A percentile compares a stretch with the other conserved stretches of the same genome.
Evolutionary conservation across 176 grass and related monocot genomes (phyloP).

Genomic region (Oryza glaberrima): DNA sequence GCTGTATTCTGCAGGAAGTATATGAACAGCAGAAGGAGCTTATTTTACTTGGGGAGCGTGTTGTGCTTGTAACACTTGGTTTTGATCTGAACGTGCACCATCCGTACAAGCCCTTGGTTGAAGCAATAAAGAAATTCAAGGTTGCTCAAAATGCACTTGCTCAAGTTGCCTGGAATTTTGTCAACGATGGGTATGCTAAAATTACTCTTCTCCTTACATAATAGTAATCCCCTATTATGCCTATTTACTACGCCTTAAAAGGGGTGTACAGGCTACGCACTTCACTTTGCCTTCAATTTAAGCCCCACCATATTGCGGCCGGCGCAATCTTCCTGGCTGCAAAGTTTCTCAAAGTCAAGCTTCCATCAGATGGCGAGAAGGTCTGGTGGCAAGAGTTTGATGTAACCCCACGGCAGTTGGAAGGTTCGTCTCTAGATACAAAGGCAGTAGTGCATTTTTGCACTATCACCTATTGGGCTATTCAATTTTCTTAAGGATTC

Average conservation of each 20-base stretch:
- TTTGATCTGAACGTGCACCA: conserved; percentile 91
- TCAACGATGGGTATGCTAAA: conserved; percentile 97
- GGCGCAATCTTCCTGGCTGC: conserved; percentile 96
- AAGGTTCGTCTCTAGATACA: conserved; percentile 76
- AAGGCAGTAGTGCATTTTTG: conserved; percentile 25
- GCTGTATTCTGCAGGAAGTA: conserved; percentile 71
- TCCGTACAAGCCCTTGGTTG: conserved; percentile 87
- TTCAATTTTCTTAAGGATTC: conserved; percentile 16
- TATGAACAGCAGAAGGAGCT: conserved; percentile 98
- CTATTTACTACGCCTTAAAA: conserved; percentile 71
- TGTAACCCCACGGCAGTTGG: conserved; percentile 87
- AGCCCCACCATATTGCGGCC: conserved; percentile 95
- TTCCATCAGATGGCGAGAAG: conserved; percentile 92
- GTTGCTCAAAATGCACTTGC: conserved; percentile 92
- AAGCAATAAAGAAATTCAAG: conserved; percentile 94
- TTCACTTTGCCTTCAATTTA: conserved; percentile 95
- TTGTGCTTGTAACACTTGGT: conserved; percentile 83
- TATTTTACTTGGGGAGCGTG: conserved; percentile 83
- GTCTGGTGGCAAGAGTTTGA: conserved; percentile 99
- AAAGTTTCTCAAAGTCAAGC: conserved; percentile 97
- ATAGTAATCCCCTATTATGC: conserved; percentile 51
- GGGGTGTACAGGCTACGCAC: conserved; percentile 91
- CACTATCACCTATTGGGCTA: conserved; percentile 25
- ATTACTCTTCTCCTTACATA: conserved; percentile 57
- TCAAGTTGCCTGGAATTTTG: conserved; percentile 99